Evolutionary conservation across 768 basidiomycete species (phyloP), one percentile per base, ranked within the genome.

Genomic region (Coprinopsis marcescibilis): DNA sequence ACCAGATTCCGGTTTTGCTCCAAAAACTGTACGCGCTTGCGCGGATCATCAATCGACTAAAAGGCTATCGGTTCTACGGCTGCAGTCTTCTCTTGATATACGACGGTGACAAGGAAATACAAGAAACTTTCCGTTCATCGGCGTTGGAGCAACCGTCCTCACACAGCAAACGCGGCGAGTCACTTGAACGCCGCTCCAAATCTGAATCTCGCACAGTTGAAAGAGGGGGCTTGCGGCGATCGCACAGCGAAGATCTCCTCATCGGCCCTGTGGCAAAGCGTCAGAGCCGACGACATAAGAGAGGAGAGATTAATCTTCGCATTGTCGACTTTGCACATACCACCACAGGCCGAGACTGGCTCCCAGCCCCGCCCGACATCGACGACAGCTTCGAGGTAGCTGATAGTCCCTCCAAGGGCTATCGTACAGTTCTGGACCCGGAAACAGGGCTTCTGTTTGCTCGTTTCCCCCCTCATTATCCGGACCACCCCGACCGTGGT

Each of bases 271-370:
- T 81, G 15, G 75, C 74, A 1, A 80, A 81, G 61, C 79, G 83
- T 34, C 74, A 76, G 12, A 70, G 66, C 39, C 77, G 78, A n/a
- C 78, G 78, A 44, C 80, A 83, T 48, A 86, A 83, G 60, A 72
- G 89, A 19, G 96, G 96, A 25, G 95, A 96, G 61, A 79, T 98
- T 50, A 91, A 89, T 60, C 88, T 99, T 52, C 90, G 94, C 27
- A 82, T 99, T 43, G 96, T 99, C 46, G 96, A 99, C 66, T 99
- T 99, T 67, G 96, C 95, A 11, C 95, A 97, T 60, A 97, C 96
- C 43, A 97, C 93, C 7, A 97, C 94, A 1, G 96, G 96, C 11
- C 75, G 76, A 19, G 96, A 99, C 64, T 98, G 90, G 79, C 65
- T 88, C 34, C 76, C 83, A 10, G 76, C 77, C 59, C 77, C 83